These are phyloP conservation scores for Pyrenochaeta sp. DNA, from an alignment of 2,329 filamentous ascomycete genomes.

Conservation along the genomic window DNA sequence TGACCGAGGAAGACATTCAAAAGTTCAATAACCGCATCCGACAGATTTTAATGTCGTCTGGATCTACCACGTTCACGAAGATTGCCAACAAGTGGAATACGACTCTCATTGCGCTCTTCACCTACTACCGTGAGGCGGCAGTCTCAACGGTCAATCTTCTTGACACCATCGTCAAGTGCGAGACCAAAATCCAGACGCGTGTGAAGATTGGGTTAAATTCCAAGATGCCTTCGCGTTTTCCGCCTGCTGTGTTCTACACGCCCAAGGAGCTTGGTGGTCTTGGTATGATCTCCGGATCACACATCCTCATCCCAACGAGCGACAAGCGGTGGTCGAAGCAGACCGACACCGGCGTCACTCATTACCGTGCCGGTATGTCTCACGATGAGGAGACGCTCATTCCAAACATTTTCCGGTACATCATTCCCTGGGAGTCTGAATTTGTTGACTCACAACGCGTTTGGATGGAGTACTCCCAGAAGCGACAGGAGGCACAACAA, in stretches of 20 bases:
- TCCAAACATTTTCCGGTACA: slow-evolving; percentile 98
- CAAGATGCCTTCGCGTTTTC: slow-evolving; percentile 99
- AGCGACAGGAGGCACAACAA: slow-evolving; percentile 94
- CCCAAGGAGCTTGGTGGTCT: slow-evolving; percentile 97
- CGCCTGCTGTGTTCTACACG: slow-evolving; percentile 97
- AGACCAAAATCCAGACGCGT: slow-evolving; percentile 98
- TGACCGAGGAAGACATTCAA: slow-evolving; percentile 96
- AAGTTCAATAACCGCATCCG: slow-evolving; percentile 99
- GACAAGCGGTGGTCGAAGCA: slow-evolving; percentile 99
- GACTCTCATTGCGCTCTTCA: slow-evolving; percentile 94
- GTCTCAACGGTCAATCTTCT: slow-evolving; percentile 93
- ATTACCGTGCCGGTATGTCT: slow-evolving; percentile 97
- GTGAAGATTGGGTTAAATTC: slow-evolving; percentile 99
- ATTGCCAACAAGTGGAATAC: slow-evolving; percentile 99
- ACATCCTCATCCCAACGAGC: slow-evolving; percentile 95
- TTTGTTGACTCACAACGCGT: slow-evolving; percentile 99
- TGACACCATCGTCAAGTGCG: slow-evolving; percentile 98
- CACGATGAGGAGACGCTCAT: slow-evolving; percentile 98
- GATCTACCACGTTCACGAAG: slow-evolving; percentile 99
- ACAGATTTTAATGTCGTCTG: slow-evolving; percentile 98
- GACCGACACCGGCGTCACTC: slow-evolving; percentile 95
- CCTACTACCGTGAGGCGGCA: slow-evolving; percentile 96
- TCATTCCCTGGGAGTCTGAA: slow-evolving; percentile 98
- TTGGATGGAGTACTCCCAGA: slow-evolving; percentile 99
- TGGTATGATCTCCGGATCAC: slow-evolving; percentile 98